Percentiles rank a stretch among this genome's conserved stretches.
These are phyloP conservation scores for Cladosporium sp. DNA, from an alignment of 2,329 filamentous ascomycete species.

Conservation along the genomic window DNA sequence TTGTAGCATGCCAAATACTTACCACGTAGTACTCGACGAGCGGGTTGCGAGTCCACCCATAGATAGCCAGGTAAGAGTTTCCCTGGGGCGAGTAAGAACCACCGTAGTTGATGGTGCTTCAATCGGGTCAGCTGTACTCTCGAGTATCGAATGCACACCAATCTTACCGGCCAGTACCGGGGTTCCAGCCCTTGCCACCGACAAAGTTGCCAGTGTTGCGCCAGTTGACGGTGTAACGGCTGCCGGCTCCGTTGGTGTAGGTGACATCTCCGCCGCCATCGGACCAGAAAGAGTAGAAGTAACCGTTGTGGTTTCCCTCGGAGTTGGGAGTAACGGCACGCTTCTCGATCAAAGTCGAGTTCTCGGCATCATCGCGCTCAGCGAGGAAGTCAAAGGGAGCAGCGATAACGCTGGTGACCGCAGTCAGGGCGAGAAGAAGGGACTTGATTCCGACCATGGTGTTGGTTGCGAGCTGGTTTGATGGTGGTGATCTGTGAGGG, in stretches of 20 bases:
- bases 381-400: constrained; percentile 35
- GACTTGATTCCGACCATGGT: constrained; percentile 19
- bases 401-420: constrained; percentile 38
- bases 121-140: neutral
- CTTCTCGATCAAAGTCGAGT: constrained; percentile 33
- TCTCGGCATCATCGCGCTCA: constrained; percentile 36
- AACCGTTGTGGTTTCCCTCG: constrained; percentile 55
- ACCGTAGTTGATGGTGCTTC: constrained; percentile 52
- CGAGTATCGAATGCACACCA: neutral
- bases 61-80: constrained; percentile 57
- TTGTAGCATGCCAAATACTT: neutral
- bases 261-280: constrained; percentile 53
- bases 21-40: constrained; percentile 60
- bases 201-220: constrained; percentile 54
- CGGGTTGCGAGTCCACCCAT: constrained; percentile 57
- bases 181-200: constrained; percentile 60
- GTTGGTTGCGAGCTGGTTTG: neutral
- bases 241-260: constrained; percentile 57
- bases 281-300: constrained; percentile 63
- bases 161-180: constrained; percentile 51
- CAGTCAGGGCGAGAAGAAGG: constrained; percentile 41
- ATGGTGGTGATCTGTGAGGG: neutral
- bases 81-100: constrained; percentile 50
- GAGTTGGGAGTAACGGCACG: constrained; percentile 46
- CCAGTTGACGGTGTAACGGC: constrained; percentile 52